Evolutionary conservation across 768 basidiomycete genomes (phyloP).

Genomic region (Suillus americanus): DNA sequence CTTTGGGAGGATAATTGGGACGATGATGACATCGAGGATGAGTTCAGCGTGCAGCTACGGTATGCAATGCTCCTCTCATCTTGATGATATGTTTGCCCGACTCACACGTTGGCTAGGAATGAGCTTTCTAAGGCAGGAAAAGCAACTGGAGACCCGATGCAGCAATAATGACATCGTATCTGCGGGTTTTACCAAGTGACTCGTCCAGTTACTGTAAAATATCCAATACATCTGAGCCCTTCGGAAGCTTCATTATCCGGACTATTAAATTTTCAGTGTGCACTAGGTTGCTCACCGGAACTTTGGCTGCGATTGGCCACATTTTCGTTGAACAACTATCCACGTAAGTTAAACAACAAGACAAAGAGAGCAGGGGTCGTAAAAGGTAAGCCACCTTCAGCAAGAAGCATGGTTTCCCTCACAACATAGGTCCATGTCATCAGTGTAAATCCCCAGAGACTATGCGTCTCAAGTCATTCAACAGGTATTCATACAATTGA

Average conservation of each 20-base stretch:
- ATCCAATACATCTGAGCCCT: not conserved
- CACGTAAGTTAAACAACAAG: not conserved
- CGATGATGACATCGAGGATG: slow-evolving; percentile 97
- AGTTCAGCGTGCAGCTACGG: slow-evolving; percentile 95
- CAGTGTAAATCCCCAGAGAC: not conserved
- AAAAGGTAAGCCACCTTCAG: not conserved
- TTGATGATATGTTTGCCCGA: not conserved
- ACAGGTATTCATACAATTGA: not conserved
- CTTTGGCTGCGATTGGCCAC: not conserved
- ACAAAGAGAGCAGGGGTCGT: not conserved
- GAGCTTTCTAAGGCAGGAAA: slow-evolving; percentile 63
- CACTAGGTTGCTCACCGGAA: not conserved
- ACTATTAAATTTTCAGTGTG: not conserved
- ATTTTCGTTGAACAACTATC: not conserved
- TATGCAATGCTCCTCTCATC: slow-evolving; percentile 36
- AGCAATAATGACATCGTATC: slow-evolving; percentile 39
- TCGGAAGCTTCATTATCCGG: not conserved
- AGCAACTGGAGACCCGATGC: slow-evolving; percentile 45
- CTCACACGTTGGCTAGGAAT: slow-evolving; percentile 39
- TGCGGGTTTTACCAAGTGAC: not conserved
- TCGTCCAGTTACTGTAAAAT: not conserved
- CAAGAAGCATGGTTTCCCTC: not conserved
- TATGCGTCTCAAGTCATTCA: not conserved
- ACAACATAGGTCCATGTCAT: not conserved
- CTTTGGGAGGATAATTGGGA: slow-evolving; percentile 99